Evolutionary conservation across 345 rosid species (phyloP).

Genomic region (Lepidium sativum): DNA sequence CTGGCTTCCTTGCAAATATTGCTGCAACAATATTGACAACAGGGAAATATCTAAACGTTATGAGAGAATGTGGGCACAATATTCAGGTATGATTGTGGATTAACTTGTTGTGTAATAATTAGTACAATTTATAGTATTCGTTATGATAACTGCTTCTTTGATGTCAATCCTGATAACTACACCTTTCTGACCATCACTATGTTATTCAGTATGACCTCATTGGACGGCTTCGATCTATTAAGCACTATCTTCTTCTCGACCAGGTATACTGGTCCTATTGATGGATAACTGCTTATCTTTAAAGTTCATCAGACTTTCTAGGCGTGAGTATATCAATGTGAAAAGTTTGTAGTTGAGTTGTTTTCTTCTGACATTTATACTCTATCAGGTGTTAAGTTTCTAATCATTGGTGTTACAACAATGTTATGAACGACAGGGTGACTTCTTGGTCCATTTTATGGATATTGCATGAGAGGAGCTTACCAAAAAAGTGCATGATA

Average conservation of each 20-base stretch:
- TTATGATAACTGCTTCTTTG: constrained; percentile 5
- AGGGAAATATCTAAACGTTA: constrained; percentile 90
- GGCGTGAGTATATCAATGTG: neutral
- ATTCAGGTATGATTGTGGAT: constrained; percentile 56
- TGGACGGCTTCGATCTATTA: constrained; percentile 84
- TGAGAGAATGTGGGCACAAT: constrained; percentile 97
- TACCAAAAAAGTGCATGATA: constrained; percentile 62
- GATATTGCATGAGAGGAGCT: constrained; percentile 97
- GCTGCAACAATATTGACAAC: constrained; percentile 91
- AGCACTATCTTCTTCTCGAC: constrained; percentile 96
- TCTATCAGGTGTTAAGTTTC: neutral
- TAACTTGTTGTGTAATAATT: neutral
- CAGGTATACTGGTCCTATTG: constrained; percentile 49
- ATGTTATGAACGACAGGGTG: constrained; percentile 51
- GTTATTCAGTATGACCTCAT: constrained; percentile 69
- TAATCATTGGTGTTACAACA: neutral
- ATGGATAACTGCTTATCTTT: neutral
- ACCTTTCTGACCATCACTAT: constrained; percentile 15
- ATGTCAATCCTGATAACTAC: neutral
- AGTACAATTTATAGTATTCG: neutral
- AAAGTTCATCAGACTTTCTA: constrained; percentile 5
- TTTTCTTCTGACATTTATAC: constrained; percentile 4
- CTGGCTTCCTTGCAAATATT: constrained; percentile 90
- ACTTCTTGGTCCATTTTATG: constrained; percentile 96
- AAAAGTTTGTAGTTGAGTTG: neutral